Evolutionary conservation across 495 filamentous ascomycete species (phyloP), one percentile per base, ranked within the genome.

Genomic region (Penicillium bovifimosum): DNA sequence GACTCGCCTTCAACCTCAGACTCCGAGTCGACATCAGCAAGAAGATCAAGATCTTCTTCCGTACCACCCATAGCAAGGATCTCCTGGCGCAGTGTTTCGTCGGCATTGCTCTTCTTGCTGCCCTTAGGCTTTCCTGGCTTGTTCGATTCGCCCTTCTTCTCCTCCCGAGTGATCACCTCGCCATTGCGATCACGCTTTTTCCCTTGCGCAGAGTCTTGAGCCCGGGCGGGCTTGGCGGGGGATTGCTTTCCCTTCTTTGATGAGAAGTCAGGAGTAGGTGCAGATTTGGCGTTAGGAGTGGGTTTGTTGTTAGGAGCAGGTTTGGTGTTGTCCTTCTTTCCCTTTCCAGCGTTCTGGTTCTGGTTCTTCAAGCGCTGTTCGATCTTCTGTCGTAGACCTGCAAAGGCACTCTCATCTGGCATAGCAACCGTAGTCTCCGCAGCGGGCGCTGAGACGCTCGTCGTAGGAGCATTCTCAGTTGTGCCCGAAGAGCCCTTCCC

Each of bases 41-140:
- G 70, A 32, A 90, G 69, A 40, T 86, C 80, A 35, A 85, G 66
- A 61, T 91, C 87, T 24, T 88, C 85, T 62, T 89, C 80, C 26
- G 85, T 86, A 18, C 89, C 89, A 16, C 88, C 89, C 34, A 95
- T 76, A 17, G 83, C 85, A 48, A 82, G 63, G 55, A 95, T 88
- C 58, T 91, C 88, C 55, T 85, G 79, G 28, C 87, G 76, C 31
- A 88, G 68, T 27, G 62, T 58, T 58, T 71, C 66, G 43, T 73
- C 64, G 26, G 60, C 57, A 9, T 55, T 60, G n/a, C 31, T 43
- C 42, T 56, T 56, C 41, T 63, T 58, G 3, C 18, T 18, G 14
- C 56, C 58, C n/a, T 55, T 49, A 3, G 55, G 41, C 14, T 61
- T 67, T n/a, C 47, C 53, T 41, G 54, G 54, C 54, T 64, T 65